Evolutionary conservation across 192 early-diverging fungal genomes (phyloP).

Genomic region (Allomyces macrogynus): DNA sequence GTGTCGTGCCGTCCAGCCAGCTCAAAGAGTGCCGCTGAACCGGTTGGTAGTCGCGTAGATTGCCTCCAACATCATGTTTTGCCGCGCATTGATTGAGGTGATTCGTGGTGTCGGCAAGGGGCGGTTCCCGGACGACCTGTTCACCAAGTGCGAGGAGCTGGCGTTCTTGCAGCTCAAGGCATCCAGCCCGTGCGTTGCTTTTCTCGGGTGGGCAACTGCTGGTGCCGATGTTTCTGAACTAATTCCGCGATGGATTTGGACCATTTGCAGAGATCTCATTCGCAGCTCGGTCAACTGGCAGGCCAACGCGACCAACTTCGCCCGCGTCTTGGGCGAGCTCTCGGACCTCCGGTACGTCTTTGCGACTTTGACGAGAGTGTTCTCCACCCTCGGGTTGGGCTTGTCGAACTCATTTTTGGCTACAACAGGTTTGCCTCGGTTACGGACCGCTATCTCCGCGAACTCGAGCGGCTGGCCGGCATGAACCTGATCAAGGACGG

Average conservation of each 20-base stretch:
- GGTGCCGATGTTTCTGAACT: too few species aligned
- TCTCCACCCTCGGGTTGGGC: background rate
- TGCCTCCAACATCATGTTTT: slow-evolving; percentile 65
- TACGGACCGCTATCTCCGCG: slow-evolving; percentile 76
- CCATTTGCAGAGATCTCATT: slow-evolving; percentile 54
- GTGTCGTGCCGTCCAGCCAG: too few species aligned
- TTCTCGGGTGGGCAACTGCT: background rate
- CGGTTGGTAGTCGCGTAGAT: slow-evolving; percentile 14
- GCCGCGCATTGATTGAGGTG: slow-evolving; percentile 68
- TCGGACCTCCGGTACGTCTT: background rate
- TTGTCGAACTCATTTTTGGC: background rate
- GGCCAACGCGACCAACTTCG: background rate
- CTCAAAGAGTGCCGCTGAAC: too few species aligned
- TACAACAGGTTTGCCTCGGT: slow-evolving; percentile 60
- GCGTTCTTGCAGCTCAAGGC: slow-evolving; percentile 68
- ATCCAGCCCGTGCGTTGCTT: background rate
- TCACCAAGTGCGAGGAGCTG: slow-evolving; percentile 75
- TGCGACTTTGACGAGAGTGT: background rate
- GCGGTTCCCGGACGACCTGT: slow-evolving; percentile 58
- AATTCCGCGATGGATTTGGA: too few species aligned
- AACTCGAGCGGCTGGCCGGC: slow-evolving; percentile 46
- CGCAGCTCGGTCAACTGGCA: slow-evolving; percentile 31
- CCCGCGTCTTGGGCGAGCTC: background rate
- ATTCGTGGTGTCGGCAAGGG: slow-evolving; percentile 48
- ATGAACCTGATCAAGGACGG: slow-evolving; percentile 41